Base-by-base conservation (phyloP, 768 basidiomycete species). In the Multifurca ochricompacta region DNA sequence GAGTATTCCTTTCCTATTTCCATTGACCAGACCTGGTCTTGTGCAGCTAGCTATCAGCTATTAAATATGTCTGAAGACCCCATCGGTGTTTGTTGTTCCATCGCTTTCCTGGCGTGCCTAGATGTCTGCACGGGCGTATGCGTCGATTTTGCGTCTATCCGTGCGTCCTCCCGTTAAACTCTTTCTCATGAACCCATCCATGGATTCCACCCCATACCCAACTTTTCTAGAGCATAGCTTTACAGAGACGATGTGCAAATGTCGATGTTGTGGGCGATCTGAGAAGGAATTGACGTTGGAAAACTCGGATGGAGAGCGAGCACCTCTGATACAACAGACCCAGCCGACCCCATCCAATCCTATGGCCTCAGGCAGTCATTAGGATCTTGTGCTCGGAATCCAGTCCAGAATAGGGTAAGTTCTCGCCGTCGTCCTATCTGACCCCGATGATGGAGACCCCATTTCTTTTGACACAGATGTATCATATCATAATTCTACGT, bases 51-150 rank as follows among this genome's bases (percentile, higher is more conserved):
- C n/a, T n/a, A n/a, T n/a, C n/a, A n/a, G n/a, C 41, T 16, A 23
- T 6, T 42, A 5, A 10, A 27, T 21, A 58, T 58, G 56, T 47
- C 56, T 18, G 53, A 51, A 4, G 59, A 59, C 14, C 32, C 10
- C 9, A 7, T 47, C 1, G 57, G 53, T 0, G 6, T 16, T 3
- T 59, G 59, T 25, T 59, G 56, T 5, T 42, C 55, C 21, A 48
- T 58, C n/a, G 54, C 50, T 4, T 0, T 37, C 4, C 3, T 52
- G 5, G 55, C 59, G 1, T 57, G 59, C 8, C 36, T 58, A 10
- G 55, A 59, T 3, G 25, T 59, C 7, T 59, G 34, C 50, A 23
- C 35, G 3, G 59, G 50, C 13, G 11, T 59, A 27, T 59, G 59
- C 41, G 18, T 52, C 18, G 59, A 59, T 46, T 59, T 48, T 47